Percentiles rank a stretch among this genome's conserved stretches.
phyloP scores from a whole-genome alignment of 2,329 filamentous ascomycete genomes.

The Nigrograna mackinnonii region DNA sequence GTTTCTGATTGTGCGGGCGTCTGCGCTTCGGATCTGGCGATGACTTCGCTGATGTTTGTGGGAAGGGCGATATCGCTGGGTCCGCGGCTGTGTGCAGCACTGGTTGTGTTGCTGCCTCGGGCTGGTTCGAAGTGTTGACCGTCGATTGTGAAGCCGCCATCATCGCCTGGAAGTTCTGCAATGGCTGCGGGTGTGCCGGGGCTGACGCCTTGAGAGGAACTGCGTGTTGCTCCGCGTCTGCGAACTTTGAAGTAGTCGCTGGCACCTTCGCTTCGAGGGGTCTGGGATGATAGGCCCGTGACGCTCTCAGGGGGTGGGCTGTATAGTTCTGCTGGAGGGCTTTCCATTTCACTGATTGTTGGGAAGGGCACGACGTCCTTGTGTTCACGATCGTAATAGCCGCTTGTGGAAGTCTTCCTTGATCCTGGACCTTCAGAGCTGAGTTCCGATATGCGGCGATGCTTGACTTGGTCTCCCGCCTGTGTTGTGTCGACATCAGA shows the following conservation, averaged over 20 bases:
- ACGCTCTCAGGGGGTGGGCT: slow-evolving; percentile 23
- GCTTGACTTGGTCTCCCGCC: slow-evolving; percentile 32
- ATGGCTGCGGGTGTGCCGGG: slow-evolving; percentile 22
- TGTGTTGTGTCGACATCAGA: slow-evolving; percentile 30
- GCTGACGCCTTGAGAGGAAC: slow-evolving; percentile 28
- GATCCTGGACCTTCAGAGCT: slow-evolving; percentile 31
- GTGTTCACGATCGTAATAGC: slow-evolving; percentile 27
- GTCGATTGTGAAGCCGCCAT: slow-evolving; percentile 18
- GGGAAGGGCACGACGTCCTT: slow-evolving; percentile 25
- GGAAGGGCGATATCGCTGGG: slow-evolving; percentile 28
- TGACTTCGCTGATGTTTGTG: slow-evolving; percentile 31
- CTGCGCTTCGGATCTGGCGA: slow-evolving; percentile 4
- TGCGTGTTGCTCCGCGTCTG: slow-evolving; percentile 24
- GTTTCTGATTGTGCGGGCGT: background rate
- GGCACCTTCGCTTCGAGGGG: slow-evolving; percentile 10
- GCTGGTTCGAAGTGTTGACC: slow-evolving; percentile 17
- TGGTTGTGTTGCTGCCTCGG: slow-evolving; percentile 10
- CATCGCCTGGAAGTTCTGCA: slow-evolving; percentile 36
- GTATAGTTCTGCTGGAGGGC: slow-evolving; percentile 37
- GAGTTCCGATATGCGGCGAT: slow-evolving; percentile 37
- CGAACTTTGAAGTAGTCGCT: slow-evolving; percentile 30
- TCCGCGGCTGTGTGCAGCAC: slow-evolving; percentile 21
- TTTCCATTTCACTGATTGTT: slow-evolving; percentile 38
- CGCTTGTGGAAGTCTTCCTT: slow-evolving; percentile 20
- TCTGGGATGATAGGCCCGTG: slow-evolving; percentile 5